A percentile compares a stretch with the other conserved stretches of the same genome.
These are phyloP conservation scores for Blastocystis sp. DNA, from an alignment of 352 stramenopile species.

Conservation along the genomic window DNA sequence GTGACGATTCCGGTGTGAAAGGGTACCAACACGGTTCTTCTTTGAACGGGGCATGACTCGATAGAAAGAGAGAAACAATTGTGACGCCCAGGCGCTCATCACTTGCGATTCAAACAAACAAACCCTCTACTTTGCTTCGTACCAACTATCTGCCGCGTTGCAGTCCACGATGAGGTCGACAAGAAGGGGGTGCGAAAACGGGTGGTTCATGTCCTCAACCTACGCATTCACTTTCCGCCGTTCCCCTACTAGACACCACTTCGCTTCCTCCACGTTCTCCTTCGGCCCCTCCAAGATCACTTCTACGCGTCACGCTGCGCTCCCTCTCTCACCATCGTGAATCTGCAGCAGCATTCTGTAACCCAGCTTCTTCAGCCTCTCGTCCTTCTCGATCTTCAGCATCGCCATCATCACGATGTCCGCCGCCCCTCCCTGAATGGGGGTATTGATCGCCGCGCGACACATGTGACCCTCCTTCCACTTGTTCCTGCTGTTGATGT, in stretches of 20 bases:
- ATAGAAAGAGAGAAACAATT: background rate
- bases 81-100: too few species aligned
- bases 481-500: constrained; percentile 82
- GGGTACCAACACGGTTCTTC: constrained; percentile 77
- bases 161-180: constrained; percentile 89
- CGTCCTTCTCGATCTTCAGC: constrained; percentile 92
- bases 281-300: constrained; percentile 96
- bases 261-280: constrained; percentile 89
- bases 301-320: constrained; percentile 89
- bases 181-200: constrained; percentile 87
- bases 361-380: constrained; percentile 88
- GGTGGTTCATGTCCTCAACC: constrained; percentile 94
- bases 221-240: constrained; percentile 80
- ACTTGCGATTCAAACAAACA: constrained; percentile 7
- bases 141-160: constrained; percentile 95
- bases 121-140: constrained; percentile 94
- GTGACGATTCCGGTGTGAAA: background rate
- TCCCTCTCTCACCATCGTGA: constrained; percentile 49
- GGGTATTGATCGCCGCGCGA: constrained; percentile 98
- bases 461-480: constrained; percentile 83
- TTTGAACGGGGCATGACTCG: constrained; percentile 84
- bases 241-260: constrained; percentile 79
- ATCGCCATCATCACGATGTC: constrained; percentile 99
- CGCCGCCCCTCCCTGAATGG: constrained; percentile 95
- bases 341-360: constrained; percentile 96